A percentile compares a stretch with the other conserved stretches of the same genome.
These are phyloP conservation scores for Gossypium turneri DNA, from an alignment of 345 rosid species.

Conservation along the genomic window DNA sequence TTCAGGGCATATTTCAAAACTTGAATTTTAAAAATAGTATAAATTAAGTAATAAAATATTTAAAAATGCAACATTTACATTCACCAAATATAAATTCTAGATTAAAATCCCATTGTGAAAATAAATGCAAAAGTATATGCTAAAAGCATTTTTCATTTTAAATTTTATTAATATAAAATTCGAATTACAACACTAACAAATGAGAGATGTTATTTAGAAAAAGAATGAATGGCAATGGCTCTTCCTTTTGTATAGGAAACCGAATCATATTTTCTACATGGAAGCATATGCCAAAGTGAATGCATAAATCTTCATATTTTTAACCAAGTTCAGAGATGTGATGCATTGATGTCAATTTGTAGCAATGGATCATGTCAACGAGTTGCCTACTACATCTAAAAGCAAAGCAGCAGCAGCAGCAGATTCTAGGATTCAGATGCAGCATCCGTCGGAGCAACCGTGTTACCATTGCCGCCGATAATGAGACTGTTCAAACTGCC, in stretches of 20 bases:
- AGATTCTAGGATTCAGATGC: conserved; percentile 15
- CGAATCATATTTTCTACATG: neutral
- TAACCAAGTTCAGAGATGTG: too few species aligned
- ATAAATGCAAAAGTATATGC: neutral
- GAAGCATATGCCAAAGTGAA: neutral
- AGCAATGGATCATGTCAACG: neutral
- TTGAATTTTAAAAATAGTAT: too few species aligned
- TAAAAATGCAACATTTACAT: too few species aligned
- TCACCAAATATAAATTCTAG: neutral
- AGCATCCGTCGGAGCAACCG: conserved; percentile 17
- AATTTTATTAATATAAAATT: neutral
- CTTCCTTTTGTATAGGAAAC: neutral
- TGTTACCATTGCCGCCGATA: conserved; percentile 16
- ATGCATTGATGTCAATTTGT: neutral
- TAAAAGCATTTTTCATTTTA: neutral
- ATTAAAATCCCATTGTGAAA: neutral
- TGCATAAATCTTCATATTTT: too few species aligned
- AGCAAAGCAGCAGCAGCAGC: neutral
- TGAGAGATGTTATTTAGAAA: neutral
- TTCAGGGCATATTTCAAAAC: too few species aligned
- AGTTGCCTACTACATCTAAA: neutral
- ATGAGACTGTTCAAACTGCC: conserved; percentile 27
- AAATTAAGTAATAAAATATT: too few species aligned
- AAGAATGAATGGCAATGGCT: neutral
- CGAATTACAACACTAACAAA: neutral